A percentile compares a stretch with the other conserved stretches of the same genome.
Conservation (phyloP, 2,329 filamentous ascomycete genomes). For the Hypoxylon sp. region DNA sequence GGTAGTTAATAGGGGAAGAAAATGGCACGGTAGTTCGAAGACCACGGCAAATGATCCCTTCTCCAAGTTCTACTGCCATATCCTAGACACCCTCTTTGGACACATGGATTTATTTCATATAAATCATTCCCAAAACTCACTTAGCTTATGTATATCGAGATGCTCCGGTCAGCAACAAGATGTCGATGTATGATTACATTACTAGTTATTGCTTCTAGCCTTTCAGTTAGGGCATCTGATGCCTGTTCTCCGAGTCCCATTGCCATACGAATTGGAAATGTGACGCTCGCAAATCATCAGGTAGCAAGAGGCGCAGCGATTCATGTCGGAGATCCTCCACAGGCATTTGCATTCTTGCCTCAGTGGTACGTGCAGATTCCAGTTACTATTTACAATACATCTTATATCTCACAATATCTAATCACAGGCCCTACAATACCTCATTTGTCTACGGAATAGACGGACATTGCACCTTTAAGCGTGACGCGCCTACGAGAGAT, state of each 20-base stretch:
- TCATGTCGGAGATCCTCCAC: slow-evolving; percentile 28
- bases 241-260: slow-evolving; percentile 31
- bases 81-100: background rate
- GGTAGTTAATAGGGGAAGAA: background rate
- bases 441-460: slow-evolving; percentile 5
- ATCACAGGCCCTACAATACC: slow-evolving; percentile 2
- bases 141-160: background rate
- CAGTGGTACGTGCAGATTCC: slow-evolving; percentile 30
- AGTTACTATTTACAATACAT: background rate
- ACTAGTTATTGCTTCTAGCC: background rate
- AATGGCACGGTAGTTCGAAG: background rate
- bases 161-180: background rate
- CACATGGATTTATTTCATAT: background rate
- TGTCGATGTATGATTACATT: background rate
- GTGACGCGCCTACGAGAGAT: background rate
- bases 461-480: background rate
- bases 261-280: slow-evolving; percentile 30
- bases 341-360: slow-evolving; percentile 33
- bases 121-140: background rate
- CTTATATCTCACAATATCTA: background rate
- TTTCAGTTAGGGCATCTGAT: background rate
- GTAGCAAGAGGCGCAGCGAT: slow-evolving; percentile 32
- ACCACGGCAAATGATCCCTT: background rate
- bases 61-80: background rate
- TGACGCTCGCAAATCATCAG: slow-evolving; percentile 32